Percentiles rank a stretch among this genome's conserved stretches.
Evolutionary conservation across 805 yeast genomes (phyloP).

Genomic region (Metschnikowia kofuensis): DNA sequence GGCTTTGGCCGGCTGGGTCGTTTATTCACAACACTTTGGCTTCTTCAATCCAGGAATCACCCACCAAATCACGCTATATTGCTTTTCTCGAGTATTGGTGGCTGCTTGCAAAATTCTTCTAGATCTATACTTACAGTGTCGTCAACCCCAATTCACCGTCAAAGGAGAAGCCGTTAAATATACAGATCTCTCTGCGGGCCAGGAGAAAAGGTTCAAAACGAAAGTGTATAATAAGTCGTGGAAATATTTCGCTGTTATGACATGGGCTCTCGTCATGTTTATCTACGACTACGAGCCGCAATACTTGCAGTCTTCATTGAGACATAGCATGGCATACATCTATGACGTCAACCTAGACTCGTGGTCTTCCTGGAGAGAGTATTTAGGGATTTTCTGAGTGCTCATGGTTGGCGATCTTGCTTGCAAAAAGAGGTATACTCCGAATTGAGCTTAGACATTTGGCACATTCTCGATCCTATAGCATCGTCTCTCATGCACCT

Average conservation of each 20-base stretch:
- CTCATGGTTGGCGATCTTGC: no score
- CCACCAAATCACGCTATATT: slow-evolving; percentile 73
- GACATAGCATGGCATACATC: slow-evolving; percentile 67
- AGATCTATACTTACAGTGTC: slow-evolving; percentile 35
- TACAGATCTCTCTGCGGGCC: slow-evolving; percentile 29
- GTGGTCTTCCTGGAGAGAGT: slow-evolving; percentile 48
- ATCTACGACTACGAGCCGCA: slow-evolving; percentile 62
- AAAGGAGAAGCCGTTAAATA: slow-evolving; percentile 20
- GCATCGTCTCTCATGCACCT: no score
- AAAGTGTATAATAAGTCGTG: slow-evolving; percentile 41
- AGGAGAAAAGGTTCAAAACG: slow-evolving; percentile 31
- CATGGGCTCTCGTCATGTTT: slow-evolving; percentile 76
- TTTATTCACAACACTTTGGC: slow-evolving; percentile 43
- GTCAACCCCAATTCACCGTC: slow-evolving; percentile 31
- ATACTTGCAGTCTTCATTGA: slow-evolving; percentile 60
- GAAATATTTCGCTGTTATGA: slow-evolving; percentile 58
- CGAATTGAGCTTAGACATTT: no score
- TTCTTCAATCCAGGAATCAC: slow-evolving; percentile 50
- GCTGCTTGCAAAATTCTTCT: slow-evolving; percentile 56
- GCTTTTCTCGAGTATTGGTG: slow-evolving; percentile 63
- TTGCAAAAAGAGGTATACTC: no score
- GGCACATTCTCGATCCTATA: no score
- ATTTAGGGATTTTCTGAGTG: slow-evolving; percentile 29
- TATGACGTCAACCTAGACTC: slow-evolving; percentile 56
- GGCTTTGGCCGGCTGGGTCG: slow-evolving; percentile 40